Conservation (phyloP, 768 basidiomycete genomes). For the Amanita molliuscula region DNA sequence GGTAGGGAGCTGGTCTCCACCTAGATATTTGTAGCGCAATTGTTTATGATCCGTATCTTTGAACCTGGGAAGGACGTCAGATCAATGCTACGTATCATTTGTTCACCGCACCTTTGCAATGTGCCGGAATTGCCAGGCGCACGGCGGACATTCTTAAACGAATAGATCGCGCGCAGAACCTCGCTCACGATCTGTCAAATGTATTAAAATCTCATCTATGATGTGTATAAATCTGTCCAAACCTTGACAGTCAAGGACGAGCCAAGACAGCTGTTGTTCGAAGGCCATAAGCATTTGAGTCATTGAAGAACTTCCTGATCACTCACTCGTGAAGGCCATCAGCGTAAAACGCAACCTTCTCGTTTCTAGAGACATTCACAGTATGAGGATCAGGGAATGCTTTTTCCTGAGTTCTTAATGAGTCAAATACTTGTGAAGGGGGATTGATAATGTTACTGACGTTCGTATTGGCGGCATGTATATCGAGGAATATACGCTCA, state of each 20-base stretch:
- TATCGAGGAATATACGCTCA: constrained; percentile 52
- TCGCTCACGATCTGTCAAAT: constrained; percentile 39
- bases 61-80: constrained; percentile 28
- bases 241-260: constrained; percentile 48
- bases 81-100: background rate
- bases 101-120: constrained; percentile 36
- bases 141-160: constrained; percentile 46
- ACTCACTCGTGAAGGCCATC: constrained; percentile 37
- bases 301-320: background rate
- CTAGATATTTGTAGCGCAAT: constrained; percentile 46
- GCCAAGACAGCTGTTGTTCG: constrained; percentile 24
- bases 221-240: background rate
- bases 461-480: constrained; percentile 43
- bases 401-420: constrained; percentile 24
- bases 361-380: constrained; percentile 35
- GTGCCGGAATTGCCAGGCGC: constrained; percentile 60
- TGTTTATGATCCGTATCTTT: constrained; percentile 35
- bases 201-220: background rate
- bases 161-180: constrained; percentile 55
- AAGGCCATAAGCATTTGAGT: background rate
- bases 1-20: constrained; percentile 31
- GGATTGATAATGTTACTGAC: constrained; percentile 27
- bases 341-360: constrained; percentile 32
- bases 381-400: constrained; percentile 38
- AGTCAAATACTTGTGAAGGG: background rate